Percentiles rank a stretch among this genome's conserved stretches.
phyloP scores from a whole-genome alignment of 169 alveolate genomes.

The Plasmodium vinckei region DNA sequence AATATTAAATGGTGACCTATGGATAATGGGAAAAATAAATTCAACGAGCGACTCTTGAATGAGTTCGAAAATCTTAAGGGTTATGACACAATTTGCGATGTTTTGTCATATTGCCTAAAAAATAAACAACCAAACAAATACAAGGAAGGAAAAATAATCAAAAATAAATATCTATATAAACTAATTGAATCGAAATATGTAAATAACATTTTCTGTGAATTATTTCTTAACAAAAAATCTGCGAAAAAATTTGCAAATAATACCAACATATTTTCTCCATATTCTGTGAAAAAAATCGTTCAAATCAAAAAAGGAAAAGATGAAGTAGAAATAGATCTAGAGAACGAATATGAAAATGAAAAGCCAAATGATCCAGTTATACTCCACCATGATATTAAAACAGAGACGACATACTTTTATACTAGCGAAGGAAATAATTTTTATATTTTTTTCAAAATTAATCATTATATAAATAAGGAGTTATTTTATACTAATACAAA shows the following conservation, averaged over 20 bases:
- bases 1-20: constrained; percentile 8
- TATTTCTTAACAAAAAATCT: constrained; percentile 5
- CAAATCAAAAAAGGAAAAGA: constrained; percentile 20
- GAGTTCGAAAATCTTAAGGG: constrained; percentile 34
- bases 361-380: too few relatives aligned
- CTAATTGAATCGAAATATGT: constrained; percentile 51
- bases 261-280: background rate
- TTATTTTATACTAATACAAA: background rate
- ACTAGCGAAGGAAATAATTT: constrained; percentile 16
- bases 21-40: constrained; percentile 17
- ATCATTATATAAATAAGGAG: constrained; percentile 45
- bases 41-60: constrained; percentile 8
- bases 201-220: constrained; percentile 30
- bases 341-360: too few relatives aligned
- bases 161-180: constrained; percentile 15
- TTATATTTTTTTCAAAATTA: constrained; percentile 51
- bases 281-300: constrained; percentile 14
- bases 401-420: constrained; percentile 8
- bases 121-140: background rate
- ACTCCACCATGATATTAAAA: background rate
- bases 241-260: constrained; percentile 7
- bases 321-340: background rate
- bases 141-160: constrained; percentile 12
- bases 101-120: constrained; percentile 1
- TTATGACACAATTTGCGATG: constrained; percentile 11